phyloP scores from a whole-genome alignment of 1,284 basidiomycete genomes.

The Cerrena zonata region DNA sequence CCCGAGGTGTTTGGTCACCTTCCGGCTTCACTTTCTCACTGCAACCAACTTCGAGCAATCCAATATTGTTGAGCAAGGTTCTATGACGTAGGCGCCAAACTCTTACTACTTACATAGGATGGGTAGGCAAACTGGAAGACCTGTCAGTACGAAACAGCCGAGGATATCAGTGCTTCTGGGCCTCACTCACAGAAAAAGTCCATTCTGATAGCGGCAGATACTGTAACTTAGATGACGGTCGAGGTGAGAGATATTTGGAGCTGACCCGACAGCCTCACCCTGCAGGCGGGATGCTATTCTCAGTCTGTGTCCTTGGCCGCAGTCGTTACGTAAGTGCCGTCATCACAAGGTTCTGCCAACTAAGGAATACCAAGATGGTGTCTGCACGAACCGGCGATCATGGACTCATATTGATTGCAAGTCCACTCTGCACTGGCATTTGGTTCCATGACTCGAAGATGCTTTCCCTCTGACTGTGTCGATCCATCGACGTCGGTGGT shows the following conservation, averaged over 20 bases:
- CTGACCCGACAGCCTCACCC: no score
- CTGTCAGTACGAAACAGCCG: not conserved
- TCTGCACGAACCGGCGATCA: not conserved
- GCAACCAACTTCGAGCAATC: slow-evolving; percentile 38
- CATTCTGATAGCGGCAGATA: slow-evolving; percentile 1
- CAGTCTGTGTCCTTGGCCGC: not conserved
- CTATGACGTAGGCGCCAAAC: not conserved
- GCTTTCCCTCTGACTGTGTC: no score
- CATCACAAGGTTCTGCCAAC: not conserved
- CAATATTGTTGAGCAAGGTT: not conserved
- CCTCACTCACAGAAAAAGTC: slow-evolving; percentile 30
- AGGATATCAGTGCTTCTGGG: not conserved
- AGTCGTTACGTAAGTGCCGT: not conserved
- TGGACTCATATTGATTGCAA: no score
- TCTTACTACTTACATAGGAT: slow-evolving; percentile 38
- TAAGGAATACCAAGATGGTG: not conserved
- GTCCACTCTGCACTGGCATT: no score
- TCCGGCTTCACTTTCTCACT: slow-evolving; percentile 40
- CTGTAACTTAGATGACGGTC: slow-evolving; percentile 2
- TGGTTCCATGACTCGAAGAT: no score
- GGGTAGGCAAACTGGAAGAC: slow-evolving; percentile 41
- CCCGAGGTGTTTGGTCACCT: slow-evolving; percentile 35
- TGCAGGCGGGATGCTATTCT: not conserved
- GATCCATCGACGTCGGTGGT: no score
- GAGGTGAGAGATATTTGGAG: not conserved